phyloP scores from a whole-genome alignment of 257 asterid genomes.

The Solanum etuberosum region DNA sequence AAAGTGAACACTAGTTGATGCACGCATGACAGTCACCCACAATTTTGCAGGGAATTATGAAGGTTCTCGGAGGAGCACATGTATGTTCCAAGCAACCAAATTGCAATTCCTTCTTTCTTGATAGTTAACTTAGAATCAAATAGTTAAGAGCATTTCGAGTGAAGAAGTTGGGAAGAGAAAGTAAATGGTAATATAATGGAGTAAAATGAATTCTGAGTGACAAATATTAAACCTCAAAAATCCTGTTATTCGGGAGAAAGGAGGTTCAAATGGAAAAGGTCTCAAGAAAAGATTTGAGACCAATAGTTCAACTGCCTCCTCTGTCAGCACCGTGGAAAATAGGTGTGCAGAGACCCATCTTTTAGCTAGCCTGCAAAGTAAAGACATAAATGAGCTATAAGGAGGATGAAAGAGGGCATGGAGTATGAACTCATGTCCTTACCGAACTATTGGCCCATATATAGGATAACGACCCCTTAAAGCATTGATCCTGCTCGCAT shows the following conservation, averaged over 20 bases:
- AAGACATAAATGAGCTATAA: not conserved
- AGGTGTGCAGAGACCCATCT: conserved; percentile 97
- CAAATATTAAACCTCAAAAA: conserved; percentile 52
- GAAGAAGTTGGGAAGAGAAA: not conserved
- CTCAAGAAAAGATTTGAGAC: conserved; percentile 79
- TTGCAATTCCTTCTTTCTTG: not conserved
- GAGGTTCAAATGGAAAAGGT: conserved; percentile 70
- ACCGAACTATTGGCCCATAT: conserved; percentile 84
- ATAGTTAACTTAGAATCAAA: not conserved
- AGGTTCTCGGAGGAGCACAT: not conserved
- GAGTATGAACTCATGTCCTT: conserved; percentile 12
- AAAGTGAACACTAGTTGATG: not conserved
- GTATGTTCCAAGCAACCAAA: not conserved
- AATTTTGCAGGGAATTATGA: not conserved
- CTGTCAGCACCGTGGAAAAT: conserved; percentile 56
- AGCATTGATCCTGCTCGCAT: conserved; percentile 85
- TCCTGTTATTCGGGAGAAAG: conserved; percentile 72
- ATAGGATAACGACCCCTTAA: conserved; percentile 79
- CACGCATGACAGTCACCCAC: not conserved
- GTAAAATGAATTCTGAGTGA: not conserved
- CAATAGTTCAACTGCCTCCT: conserved; percentile 88
- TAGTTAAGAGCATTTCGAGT: not conserved
- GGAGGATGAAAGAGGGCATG: not conserved
- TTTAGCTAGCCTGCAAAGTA: conserved; percentile 68
- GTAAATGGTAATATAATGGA: not conserved